Base-by-base conservation (phyloP, 169 alveolate genomes). In the Plasmodium coatneyi region DNA sequence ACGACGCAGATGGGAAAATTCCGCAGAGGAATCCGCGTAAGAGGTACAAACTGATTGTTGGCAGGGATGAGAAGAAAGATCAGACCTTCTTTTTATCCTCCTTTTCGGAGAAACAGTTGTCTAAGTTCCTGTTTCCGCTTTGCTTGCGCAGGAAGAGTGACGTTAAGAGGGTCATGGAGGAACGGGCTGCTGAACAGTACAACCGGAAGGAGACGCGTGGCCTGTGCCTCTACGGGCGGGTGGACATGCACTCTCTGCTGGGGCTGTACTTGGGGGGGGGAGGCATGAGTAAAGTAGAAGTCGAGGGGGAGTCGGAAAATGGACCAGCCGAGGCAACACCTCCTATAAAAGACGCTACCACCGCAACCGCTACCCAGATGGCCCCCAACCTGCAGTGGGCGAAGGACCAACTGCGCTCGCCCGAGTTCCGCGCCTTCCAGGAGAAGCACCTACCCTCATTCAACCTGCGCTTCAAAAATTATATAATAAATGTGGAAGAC, bases 81-180 rank as follows among this genome's bases (percentile, higher is more conserved):
- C 94, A 89, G 43, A 89, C 94, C 0, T 89, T 89, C 43, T 89
- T 89, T 41, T 41, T 89, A 30, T 89, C 94, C 1, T 89, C 94
- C 36, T 79, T 89, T 19, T 36, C 87, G 1, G 83, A 89, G 14
- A 80, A 66, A 19, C 91, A 89, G 30, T 14, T 89, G 32, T 89
- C 94, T 5, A 89, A 54, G 36, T 89, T 89, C 41, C n/a, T 89
- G 25, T 89, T 89, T 34, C 94, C 94, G 1, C 32, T 89, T 39
- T 36, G 90, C 25, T 12, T 89, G 12, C 43, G 66, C 22, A 43
- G 32, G n/a, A 89, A 89, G 72, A 80, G 54, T 2, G 52, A 56
- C 34, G 41, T 89, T 16, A 89, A 66, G 49, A 22, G 12, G n/a
- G 34, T 60, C 49, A 89, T 89, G 94, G 54, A 80, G 71, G 36